A percentile compares a stretch with the other conserved stretches of the same genome.
Conservation (phyloP, 345 rosid genomes). For the Angophora floribunda region DNA sequence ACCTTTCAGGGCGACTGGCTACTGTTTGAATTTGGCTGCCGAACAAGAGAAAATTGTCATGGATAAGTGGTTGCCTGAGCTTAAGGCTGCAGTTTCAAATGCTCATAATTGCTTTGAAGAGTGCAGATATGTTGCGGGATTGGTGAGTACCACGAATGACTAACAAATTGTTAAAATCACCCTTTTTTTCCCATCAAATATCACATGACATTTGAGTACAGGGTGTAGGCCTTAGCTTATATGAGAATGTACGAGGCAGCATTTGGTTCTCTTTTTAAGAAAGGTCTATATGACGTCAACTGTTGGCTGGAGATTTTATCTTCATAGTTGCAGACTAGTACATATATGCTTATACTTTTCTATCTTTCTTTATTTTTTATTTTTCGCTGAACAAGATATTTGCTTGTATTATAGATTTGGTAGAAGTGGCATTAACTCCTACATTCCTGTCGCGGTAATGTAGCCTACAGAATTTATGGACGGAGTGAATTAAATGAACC, state of each 20-base stretch:
- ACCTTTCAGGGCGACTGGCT: slow-evolving; percentile 53
- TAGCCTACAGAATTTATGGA: neutral
- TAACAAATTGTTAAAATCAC: neutral
- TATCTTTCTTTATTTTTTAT: neutral
- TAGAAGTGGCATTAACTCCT: neutral
- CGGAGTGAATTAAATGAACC: neutral
- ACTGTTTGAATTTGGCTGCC: slow-evolving; percentile 68
- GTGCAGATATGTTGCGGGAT: slow-evolving; percentile 66
- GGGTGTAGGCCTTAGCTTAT: neutral
- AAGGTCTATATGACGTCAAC: neutral
- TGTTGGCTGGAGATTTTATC: neutral
- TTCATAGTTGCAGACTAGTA: neutral
- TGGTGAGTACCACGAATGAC: slow-evolving; percentile 44
- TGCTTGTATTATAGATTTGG: neutral
- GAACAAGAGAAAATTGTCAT: slow-evolving; percentile 72
- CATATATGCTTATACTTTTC: neutral
- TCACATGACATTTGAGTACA: neutral
- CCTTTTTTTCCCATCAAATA: neutral
- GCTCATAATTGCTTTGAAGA: slow-evolving; percentile 68
- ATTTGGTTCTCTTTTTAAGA: neutral
- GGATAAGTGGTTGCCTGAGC: slow-evolving; percentile 89
- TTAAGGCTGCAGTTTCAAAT: slow-evolving; percentile 51
- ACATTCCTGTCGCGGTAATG: neutral
- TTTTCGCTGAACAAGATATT: neutral
- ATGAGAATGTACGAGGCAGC: neutral